phyloP scores from a whole-genome alignment of 2,329 filamentous ascomycete genomes.

The Sporothrix protearum region DNA sequence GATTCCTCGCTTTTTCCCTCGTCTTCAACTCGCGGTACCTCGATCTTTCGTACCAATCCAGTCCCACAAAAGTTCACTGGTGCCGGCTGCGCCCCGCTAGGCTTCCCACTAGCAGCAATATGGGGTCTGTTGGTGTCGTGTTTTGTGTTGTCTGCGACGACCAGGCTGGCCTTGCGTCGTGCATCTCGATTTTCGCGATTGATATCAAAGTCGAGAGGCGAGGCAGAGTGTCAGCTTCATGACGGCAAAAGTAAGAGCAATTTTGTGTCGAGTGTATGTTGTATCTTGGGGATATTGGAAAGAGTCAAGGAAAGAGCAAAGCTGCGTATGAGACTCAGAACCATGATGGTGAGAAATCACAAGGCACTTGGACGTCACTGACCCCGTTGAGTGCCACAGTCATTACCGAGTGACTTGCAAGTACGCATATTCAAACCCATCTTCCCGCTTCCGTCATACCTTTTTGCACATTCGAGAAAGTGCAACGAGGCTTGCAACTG shows the following conservation, averaged over 20 bases:
- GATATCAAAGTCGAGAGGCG: neutral
- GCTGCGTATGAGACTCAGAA: neutral
- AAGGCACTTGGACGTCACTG: neutral
- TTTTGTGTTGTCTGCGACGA: neutral
- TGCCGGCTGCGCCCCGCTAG: constrained; percentile 22
- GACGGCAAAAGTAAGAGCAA: neutral
- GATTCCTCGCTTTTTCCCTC: neutral
- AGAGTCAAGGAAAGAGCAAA: neutral
- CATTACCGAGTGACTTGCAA: neutral
- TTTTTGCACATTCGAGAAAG: neutral
- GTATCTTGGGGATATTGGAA: neutral
- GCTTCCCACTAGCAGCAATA: constrained; percentile 14
- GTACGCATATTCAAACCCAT: neutral
- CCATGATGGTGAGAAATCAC: neutral
- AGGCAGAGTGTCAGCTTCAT: too few relatives aligned
- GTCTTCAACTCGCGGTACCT: neutral
- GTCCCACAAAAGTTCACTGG: neutral
- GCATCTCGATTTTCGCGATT: neutral
- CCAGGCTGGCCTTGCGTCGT: constrained; percentile 7
- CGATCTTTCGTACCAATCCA: neutral
- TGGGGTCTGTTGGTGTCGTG: neutral
- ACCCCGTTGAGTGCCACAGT: neutral
- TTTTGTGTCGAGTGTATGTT: neutral
- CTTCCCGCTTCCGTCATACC: neutral
- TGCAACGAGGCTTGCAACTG: constrained; percentile 3